Percentiles rank a stretch among this genome's conserved stretches.
These are phyloP conservation scores for Penicillium sp. DNA, from an alignment of 2,329 filamentous ascomycete genomes.

Conservation along the genomic window DNA sequence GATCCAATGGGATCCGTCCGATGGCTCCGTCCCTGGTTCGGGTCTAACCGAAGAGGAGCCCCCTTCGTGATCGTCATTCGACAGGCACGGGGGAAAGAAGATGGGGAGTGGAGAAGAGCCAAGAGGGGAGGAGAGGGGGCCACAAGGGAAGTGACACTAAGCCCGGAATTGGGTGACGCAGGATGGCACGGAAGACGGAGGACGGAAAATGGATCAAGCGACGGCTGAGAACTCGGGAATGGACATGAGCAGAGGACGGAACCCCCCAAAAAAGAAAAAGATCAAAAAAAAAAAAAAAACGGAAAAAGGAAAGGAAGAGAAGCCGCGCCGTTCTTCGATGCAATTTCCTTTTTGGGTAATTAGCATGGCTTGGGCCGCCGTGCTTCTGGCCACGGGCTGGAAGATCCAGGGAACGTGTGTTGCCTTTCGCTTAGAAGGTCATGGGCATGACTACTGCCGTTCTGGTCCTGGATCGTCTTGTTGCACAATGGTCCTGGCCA, in stretches of 20 bases:
- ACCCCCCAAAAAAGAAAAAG: background rate
- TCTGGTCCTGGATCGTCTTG: background rate
- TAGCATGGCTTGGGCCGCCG: background rate
- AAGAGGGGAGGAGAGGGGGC: too few relatives aligned
- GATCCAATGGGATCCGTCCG: background rate
- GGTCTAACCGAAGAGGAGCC: slow-evolving; percentile 5
- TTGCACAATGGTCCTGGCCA: too few relatives aligned
- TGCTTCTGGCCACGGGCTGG: background rate
- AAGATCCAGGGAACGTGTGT: background rate
- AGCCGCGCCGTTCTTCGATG: background rate
- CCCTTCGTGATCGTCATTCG: too few relatives aligned
- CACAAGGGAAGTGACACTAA: too few relatives aligned
- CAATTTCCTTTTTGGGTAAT: background rate
- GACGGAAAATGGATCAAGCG: background rate
- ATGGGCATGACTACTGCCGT: background rate
- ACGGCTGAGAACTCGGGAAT: too few relatives aligned
- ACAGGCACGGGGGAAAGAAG: too few relatives aligned
- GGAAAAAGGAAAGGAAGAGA: too few relatives aligned
- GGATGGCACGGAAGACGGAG: too few relatives aligned
- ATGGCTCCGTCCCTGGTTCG: slow-evolving; percentile 2
- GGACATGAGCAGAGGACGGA: background rate
- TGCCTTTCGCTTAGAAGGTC: background rate
- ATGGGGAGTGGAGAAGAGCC: too few relatives aligned
- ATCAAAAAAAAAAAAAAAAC: background rate
- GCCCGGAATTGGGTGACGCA: too few relatives aligned